Percentiles rank a stretch among this genome's conserved stretches.
Conservation (phyloP, 805 yeast genomes). For the Cyberlindnera sargentensis region DNA sequence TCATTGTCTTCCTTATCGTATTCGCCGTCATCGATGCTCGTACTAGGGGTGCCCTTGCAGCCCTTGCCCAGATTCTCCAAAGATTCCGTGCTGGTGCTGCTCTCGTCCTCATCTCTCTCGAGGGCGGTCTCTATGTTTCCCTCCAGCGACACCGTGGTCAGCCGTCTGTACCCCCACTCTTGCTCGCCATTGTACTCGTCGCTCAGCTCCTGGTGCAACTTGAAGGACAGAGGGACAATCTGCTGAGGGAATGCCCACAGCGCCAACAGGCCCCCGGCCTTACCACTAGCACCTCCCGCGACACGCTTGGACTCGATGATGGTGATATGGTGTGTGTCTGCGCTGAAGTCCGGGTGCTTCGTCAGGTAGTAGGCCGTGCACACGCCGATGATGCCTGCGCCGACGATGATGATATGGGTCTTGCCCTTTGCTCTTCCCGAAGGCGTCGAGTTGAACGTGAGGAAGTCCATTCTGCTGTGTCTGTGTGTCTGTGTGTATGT, state of each 20-base stretch:
- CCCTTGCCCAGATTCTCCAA: constrained; percentile 12
- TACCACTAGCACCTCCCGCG: constrained; percentile 97
- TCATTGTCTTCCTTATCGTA: constrained; percentile 8
- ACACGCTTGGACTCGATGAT: constrained; percentile 84
- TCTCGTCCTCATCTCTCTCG: constrained; percentile 19
- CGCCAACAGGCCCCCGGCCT: constrained; percentile 94
- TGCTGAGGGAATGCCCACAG: constrained; percentile 97
- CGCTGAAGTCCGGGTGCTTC: constrained; percentile 72
- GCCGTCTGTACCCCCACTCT: constrained; percentile 89
- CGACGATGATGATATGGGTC: constrained; percentile 75
- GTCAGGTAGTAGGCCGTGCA: constrained; percentile 89
- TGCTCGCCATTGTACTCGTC: constrained; percentile 73
- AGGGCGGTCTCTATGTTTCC: constrained; percentile 53
- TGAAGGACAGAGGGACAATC: constrained; percentile 81
- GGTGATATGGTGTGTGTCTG: constrained; percentile 70
- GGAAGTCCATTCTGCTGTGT: constrained; percentile 1
- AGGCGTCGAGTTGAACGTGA: constrained; percentile 22
- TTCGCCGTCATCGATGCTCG: constrained; percentile 2
- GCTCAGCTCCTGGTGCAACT: constrained; percentile 76
- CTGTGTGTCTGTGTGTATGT: no score
- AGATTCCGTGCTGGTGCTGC: constrained; percentile 9
- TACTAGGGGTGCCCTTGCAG: constrained; percentile 7
- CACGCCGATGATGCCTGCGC: constrained; percentile 95
- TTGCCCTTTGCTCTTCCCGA: constrained; percentile 40
- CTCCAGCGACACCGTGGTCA: constrained; percentile 80